Base-by-base conservation (phyloP, 73 alveolate species). In the Symbiodinium pilosum region DNA sequence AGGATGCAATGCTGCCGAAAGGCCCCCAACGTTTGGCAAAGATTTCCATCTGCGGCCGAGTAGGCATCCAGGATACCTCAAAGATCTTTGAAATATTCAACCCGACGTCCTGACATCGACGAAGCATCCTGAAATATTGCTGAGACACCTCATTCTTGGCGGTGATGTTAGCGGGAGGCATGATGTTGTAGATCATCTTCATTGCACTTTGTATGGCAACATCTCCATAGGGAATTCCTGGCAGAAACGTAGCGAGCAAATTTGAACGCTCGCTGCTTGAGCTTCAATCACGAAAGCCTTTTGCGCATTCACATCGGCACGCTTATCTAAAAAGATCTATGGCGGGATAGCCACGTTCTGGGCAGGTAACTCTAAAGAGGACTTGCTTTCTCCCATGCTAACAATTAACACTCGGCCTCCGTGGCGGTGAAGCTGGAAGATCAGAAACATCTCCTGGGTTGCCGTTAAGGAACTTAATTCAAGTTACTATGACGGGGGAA, bases 1-100 rank as follows among this genome's bases (percentile, higher is more conserved):
- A 86, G 41, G 97, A 91, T 43, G 97, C 97, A 41, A 91, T 91
- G 97, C 97, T 91, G 52, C 97, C 97, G 40, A 91, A 91, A 21
- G 97, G 97, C 30, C 97, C 97, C 97, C 97, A 91, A 36, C 97
- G 97, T 41, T 30, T 42, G 20, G 97, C 97, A 24, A 91, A 91
- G 77, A 86, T 43, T 71, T 91, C 97, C 97, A 91, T 91, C 52
- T 91, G 97, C 3, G 97, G 89, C 20, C 88, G 71, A 75, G 89
- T 91, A 38, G 97, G 97, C 97, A 91, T 91, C 97, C 97, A 91
- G 1, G 97, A 91, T 41, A 91, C 97, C 97, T 91, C 59, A n/a
- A 14, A 32, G 39, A 41, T 0, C 9, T 11, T 83, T 26, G 38
- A 5, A 30, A 20, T 26, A 47, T 20, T 0, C 34, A 7, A n/a